phyloP scores from a whole-genome alignment of 495 filamentous ascomycete genomes.

The Melanomma pulvis-pyrius region DNA sequence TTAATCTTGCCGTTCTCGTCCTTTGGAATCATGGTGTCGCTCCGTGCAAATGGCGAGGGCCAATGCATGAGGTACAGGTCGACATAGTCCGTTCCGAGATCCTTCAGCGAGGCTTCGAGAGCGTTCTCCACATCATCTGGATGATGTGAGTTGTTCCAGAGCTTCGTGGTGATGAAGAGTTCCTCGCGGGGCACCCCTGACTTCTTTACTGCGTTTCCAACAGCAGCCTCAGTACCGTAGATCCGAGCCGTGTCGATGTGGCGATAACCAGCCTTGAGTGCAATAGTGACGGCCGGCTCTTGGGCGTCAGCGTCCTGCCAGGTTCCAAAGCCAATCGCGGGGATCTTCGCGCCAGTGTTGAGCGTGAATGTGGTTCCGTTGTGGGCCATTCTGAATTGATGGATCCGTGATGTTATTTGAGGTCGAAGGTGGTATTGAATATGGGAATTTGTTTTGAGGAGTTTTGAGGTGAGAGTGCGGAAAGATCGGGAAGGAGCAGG shows the following conservation, averaged over 20 bases:
- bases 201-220: conserved; percentile 76
- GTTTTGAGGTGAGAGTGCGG: conserved; percentile 2
- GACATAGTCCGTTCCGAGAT: conserved; percentile 73
- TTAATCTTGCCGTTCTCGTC: conserved; percentile 64
- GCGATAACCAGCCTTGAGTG: conserved; percentile 71
- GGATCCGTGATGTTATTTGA: not conserved
- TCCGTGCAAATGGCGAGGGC: conserved; percentile 41
- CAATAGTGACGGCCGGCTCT: conserved; percentile 70
- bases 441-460: not conserved
- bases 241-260: conserved; percentile 75
- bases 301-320: conserved; percentile 73
- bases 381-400: conserved; percentile 23
- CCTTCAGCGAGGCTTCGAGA: conserved; percentile 68
- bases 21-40: conserved; percentile 47
- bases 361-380: conserved; percentile 61
- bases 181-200: conserved; percentile 78
- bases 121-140: conserved; percentile 65
- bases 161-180: conserved; percentile 88
- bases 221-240: conserved; percentile 83
- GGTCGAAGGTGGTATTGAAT: not conserved
- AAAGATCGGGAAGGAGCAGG: conserved; percentile 3
- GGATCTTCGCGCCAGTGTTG: conserved; percentile 79
- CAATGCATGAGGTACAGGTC: conserved; percentile 73
- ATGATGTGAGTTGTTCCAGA: conserved; percentile 77
- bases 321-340: conserved; percentile 79